Evolutionary conservation across 139 green algal genomes (phyloP).

Genomic region (Astrephomene gubernaculifera): DNA sequence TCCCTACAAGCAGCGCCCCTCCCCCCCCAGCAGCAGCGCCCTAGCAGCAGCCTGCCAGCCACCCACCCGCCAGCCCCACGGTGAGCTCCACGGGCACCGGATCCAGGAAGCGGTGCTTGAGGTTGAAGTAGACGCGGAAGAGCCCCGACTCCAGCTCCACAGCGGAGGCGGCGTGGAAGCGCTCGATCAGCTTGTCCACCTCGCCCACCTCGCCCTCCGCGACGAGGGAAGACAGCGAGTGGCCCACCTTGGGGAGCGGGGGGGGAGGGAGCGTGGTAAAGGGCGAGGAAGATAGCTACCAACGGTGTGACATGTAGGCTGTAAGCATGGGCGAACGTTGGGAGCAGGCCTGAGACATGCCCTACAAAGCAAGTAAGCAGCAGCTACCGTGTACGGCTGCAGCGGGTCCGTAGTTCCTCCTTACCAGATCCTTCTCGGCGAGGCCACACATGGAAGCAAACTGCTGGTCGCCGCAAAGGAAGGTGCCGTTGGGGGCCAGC

Average conservation of each 20-base stretch:
- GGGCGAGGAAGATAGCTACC: too few species aligned
- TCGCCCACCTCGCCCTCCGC: conserved; percentile 1
- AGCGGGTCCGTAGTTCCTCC: too few species aligned
- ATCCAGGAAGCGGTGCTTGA: conserved; percentile 29
- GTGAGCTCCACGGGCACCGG: conserved; percentile 23
- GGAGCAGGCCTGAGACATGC: too few species aligned
- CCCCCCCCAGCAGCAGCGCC: neutral
- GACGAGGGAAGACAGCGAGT: neutral
- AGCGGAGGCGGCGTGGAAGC: neutral
- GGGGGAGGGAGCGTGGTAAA: neutral
- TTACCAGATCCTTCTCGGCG: conserved; percentile 12
- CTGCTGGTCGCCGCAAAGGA: conserved; percentile 37
- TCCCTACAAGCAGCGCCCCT: neutral
- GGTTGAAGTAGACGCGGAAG: neutral
- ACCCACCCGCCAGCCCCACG: conserved; percentile 3
- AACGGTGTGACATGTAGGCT: too few species aligned
- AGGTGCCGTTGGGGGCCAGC: conserved; percentile 17
- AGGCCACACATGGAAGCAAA: conserved; percentile 32
- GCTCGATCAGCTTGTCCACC: neutral
- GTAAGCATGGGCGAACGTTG: too few species aligned
- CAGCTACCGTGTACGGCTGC: too few species aligned
- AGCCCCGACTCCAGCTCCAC: neutral
- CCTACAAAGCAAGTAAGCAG: too few species aligned
- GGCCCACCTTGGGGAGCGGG: neutral
- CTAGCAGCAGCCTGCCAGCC: neutral